Evolutionary conservation across 1,284 basidiomycete genomes (phyloP).

Genomic region (Boletus sp.): DNA sequence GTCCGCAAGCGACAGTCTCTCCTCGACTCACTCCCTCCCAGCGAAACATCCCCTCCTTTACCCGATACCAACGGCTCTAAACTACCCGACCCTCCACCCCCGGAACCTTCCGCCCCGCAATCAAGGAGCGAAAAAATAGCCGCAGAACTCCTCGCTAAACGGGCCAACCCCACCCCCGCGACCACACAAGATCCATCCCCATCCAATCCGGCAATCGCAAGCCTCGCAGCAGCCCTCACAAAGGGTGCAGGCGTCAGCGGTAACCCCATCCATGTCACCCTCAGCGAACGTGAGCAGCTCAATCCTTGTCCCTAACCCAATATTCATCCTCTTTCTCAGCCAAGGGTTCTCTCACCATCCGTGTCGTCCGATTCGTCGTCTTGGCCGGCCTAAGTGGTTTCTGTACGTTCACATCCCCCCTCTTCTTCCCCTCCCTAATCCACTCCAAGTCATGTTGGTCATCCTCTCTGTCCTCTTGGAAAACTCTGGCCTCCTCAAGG

Average conservation of each 20-base stretch:
- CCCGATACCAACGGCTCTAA: slow-evolving; percentile 11
- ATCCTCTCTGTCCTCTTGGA: slow-evolving; percentile 87
- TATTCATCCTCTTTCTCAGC: slow-evolving; percentile 39
- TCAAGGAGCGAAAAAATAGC: slow-evolving; percentile 54
- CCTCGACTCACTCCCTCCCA: slow-evolving; percentile 40
- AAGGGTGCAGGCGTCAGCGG: slow-evolving; percentile 45
- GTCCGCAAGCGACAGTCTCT: slow-evolving; percentile 66
- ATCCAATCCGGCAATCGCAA: slow-evolving; percentile 40
- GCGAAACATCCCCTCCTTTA: slow-evolving; percentile 13
- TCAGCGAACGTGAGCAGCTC: slow-evolving; percentile 67
- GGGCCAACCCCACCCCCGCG: slow-evolving; percentile 18
- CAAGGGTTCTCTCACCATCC: slow-evolving; percentile 63
- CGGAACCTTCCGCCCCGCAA: slow-evolving; percentile 21
- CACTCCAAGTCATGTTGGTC: slow-evolving; percentile 68
- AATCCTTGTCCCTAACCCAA: not conserved
- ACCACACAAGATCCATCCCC: slow-evolving; percentile 19
- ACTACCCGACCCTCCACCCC: slow-evolving; percentile 21
- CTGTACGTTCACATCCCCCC: slow-evolving; percentile 39
- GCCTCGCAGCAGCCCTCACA: slow-evolving; percentile 41
- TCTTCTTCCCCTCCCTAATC: slow-evolving; percentile 2
- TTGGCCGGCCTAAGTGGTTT: slow-evolving; percentile 49
- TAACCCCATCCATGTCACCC: slow-evolving; percentile 73
- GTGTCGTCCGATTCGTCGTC: slow-evolving; percentile 61
- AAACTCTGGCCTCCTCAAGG: slow-evolving; percentile 89
- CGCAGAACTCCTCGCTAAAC: slow-evolving; percentile 50